Percentiles rank a stretch among this genome's conserved stretches.
These are phyloP conservation scores for Neonectria hederae DNA, from an alignment of 2,329 filamentous ascomycete species.

Conservation along the genomic window DNA sequence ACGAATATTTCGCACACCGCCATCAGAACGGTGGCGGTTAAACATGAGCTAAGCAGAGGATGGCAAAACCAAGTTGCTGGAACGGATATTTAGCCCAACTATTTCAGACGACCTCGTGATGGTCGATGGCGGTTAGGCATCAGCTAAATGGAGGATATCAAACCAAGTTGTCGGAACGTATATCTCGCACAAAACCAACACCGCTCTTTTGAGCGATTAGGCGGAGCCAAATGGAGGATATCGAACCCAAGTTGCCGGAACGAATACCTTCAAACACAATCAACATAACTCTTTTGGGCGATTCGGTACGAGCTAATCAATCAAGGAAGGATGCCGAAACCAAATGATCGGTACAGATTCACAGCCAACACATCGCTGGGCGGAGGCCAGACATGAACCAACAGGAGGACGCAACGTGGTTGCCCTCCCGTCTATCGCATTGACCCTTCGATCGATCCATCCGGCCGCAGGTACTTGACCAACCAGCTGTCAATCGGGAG, in stretches of 20 bases:
- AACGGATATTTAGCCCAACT: neutral
- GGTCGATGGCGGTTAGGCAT: neutral
- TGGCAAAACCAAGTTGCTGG: neutral
- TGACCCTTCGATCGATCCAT: conserved; percentile 22
- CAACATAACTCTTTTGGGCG: neutral
- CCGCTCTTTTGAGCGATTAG: no score
- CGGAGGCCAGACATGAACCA: conserved; percentile 15
- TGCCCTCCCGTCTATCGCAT: neutral
- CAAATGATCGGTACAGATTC: neutral
- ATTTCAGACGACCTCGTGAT: neutral
- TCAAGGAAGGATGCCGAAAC: neutral
- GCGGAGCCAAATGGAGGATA: no score
- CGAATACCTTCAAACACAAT: neutral
- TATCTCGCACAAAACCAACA: no score
- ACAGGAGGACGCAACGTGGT: conserved; percentile 29
- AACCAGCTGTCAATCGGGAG: conserved; percentile 12
- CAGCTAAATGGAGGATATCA: neutral
- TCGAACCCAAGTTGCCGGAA: no score
- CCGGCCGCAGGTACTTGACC: conserved; percentile 9
- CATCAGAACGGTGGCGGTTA: neutral
- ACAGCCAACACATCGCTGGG: neutral
- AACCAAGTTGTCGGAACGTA: neutral
- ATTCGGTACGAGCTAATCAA: neutral
- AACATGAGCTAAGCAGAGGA: neutral
- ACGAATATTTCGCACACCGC: neutral